These are phyloP conservation scores for Fusarium annulatum DNA, from an alignment of 2,329 filamentous ascomycete species.

Conservation along the genomic window DNA sequence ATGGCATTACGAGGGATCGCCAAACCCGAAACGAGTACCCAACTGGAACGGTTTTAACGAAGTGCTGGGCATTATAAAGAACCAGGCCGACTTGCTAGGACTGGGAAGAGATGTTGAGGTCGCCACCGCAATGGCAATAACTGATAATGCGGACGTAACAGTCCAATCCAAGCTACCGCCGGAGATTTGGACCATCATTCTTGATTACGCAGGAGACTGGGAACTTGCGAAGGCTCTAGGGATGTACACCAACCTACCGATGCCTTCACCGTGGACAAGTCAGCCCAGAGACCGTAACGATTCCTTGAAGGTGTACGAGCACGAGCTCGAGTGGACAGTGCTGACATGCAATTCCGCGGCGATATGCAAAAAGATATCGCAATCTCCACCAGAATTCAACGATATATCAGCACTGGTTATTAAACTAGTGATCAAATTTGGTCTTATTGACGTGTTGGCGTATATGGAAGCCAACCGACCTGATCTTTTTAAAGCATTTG, in stretches of 20 bases:
- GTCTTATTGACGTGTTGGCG: constrained; percentile 79
- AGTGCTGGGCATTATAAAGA: constrained; percentile 78
- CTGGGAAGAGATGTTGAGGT: constrained; percentile 77
- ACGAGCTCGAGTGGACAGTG: constrained; percentile 86
- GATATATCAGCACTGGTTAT: constrained; percentile 83
- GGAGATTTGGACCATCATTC: constrained; percentile 90
- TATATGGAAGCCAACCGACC: constrained; percentile 71
- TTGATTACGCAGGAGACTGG: constrained; percentile 89
- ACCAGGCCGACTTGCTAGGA: constrained; percentile 79
- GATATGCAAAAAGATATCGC: constrained; percentile 78
- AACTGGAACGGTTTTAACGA: constrained; percentile 76
- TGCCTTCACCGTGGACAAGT: constrained; percentile 75
- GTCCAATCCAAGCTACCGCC: constrained; percentile 71
- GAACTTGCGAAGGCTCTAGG: constrained; percentile 85
- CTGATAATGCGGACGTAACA: constrained; percentile 49
- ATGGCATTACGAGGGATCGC: constrained; percentile 77
- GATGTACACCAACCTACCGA: constrained; percentile 80
- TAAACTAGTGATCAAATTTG: constrained; percentile 92
- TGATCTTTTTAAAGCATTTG: constrained; percentile 86
- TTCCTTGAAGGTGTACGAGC: constrained; percentile 76
- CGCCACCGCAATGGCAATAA: constrained; percentile 54
- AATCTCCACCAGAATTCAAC: constrained; percentile 75
- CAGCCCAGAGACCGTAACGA: constrained; percentile 70
- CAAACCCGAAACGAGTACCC: constrained; percentile 63
- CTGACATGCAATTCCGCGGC: constrained; percentile 76